Evolutionary conservation across 129 eudicot species (phyloP).

Genomic region (Centella asiatica): DNA sequence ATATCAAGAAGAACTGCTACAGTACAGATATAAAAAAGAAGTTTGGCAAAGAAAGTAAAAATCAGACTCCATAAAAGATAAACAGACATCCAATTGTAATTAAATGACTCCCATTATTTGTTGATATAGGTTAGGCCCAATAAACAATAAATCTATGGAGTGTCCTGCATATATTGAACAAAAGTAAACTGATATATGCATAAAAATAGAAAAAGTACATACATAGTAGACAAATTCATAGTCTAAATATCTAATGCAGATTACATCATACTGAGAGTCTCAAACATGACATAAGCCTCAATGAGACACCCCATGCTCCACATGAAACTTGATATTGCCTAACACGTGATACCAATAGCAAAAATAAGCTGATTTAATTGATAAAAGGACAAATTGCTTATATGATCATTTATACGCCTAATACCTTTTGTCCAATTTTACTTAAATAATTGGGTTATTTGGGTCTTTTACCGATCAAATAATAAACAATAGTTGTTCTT

Average conservation of each 20-base stretch:
- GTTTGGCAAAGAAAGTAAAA: not conserved
- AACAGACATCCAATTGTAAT: not conserved
- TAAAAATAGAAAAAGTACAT: not conserved
- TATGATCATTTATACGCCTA: too few species aligned
- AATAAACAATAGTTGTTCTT: too few species aligned
- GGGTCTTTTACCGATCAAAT: too few species aligned
- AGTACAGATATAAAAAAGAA: conserved; percentile 1
- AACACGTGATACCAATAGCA: not conserved
- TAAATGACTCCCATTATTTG: not conserved
- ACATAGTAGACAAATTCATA: too few species aligned
- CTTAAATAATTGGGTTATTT: too few species aligned
- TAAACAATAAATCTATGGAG: not conserved
- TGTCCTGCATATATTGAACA: too few species aligned
- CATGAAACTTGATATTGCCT: not conserved
- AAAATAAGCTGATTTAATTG: not conserved
- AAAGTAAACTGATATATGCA: too few species aligned
- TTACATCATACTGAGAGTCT: not conserved
- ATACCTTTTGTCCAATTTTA: too few species aligned
- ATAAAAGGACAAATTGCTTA: too few species aligned
- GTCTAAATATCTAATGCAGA: conserved; percentile 3
- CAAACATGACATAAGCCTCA: not conserved
- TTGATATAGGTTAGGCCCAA: not conserved
- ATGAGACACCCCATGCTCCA: not conserved
- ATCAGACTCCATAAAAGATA: not conserved
- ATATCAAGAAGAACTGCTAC: conserved; percentile 2